Percentiles rank a stretch among this genome's conserved stretches.
phyloP scores from a whole-genome alignment of 257 asterid species.

The Ehretia macrophylla region DNA sequence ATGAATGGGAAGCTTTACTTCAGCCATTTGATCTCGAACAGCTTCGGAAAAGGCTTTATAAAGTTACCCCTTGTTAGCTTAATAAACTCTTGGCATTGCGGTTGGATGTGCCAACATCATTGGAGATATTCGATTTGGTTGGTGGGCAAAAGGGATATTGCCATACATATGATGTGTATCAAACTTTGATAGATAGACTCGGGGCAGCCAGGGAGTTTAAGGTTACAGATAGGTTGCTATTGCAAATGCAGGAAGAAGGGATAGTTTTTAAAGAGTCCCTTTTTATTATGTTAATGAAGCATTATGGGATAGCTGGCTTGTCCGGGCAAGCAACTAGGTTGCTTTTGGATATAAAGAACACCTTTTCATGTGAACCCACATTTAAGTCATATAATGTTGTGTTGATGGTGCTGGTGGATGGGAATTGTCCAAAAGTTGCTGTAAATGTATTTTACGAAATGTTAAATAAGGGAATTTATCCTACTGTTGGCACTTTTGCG shows the following conservation, averaged over 20 bases:
- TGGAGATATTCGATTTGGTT: slow-evolving; percentile 70
- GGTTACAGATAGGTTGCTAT: slow-evolving; percentile 52
- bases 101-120: slow-evolving; percentile 55
- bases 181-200: slow-evolving; percentile 63
- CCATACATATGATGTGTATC: slow-evolving; percentile 66
- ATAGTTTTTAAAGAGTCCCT: slow-evolving; percentile 60
- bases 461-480: slow-evolving; percentile 73
- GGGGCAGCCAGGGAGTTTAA: slow-evolving; percentile 59
- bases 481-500: slow-evolving; percentile 69
- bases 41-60: slow-evolving; percentile 57
- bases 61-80: slow-evolving; percentile 72
- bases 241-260: slow-evolving; percentile 84
- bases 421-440: slow-evolving; percentile 84
- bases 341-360: slow-evolving; percentile 71
- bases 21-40: slow-evolving; percentile 82
- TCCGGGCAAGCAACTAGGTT: slow-evolving; percentile 90
- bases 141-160: slow-evolving; percentile 62
- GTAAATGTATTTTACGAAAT: slow-evolving; percentile 83
- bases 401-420: slow-evolving; percentile 65
- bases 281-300: slow-evolving; percentile 76
- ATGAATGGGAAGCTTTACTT: slow-evolving; percentile 86
- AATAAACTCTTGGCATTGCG: slow-evolving; percentile 67
- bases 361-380: slow-evolving; percentile 69
- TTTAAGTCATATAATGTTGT: slow-evolving; percentile 78
- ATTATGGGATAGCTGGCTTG: slow-evolving; percentile 76